A percentile compares a stretch with the other conserved stretches of the same genome.
Evolutionary conservation across 2,329 filamentous ascomycete species (phyloP).

Genomic region (Blastomyces silverae): DNA sequence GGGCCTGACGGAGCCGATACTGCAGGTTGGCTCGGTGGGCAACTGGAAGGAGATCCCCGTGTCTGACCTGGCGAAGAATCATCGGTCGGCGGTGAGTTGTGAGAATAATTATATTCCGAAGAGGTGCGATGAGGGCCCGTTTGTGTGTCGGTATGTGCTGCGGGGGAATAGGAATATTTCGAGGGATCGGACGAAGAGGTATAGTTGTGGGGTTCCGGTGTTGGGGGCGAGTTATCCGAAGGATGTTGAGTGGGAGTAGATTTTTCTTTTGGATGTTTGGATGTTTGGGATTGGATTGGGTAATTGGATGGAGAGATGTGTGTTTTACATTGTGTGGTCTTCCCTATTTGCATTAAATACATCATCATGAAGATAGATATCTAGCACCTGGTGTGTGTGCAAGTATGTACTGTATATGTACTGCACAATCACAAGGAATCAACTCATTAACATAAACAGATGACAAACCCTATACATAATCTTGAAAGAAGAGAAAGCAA

Average conservation of each 20-base stretch:
- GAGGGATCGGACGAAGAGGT: background rate
- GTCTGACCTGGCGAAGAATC: background rate
- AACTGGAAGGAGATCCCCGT: background rate
- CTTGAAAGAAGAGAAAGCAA: background rate
- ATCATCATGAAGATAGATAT: background rate
- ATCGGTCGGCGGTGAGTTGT: background rate
- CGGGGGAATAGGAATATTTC: background rate
- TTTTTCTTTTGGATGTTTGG: background rate
- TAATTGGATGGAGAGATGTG: background rate
- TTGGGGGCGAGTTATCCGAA: background rate
- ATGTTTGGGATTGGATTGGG: background rate
- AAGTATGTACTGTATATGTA: background rate
- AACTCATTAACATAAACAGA: background rate
- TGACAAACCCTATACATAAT: background rate
- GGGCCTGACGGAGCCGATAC: slow-evolving; percentile 1
- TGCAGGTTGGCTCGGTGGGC: background rate
- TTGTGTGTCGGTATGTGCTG: background rate
- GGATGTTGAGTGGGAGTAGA: background rate
- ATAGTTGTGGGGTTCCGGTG: background rate
- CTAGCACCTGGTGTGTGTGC: background rate
- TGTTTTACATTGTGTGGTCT: background rate
- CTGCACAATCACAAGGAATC: background rate
- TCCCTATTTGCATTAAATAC: background rate
- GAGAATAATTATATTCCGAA: background rate
- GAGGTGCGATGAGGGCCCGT: background rate